Conservation (phyloP, 768 basidiomycete genomes). For the Cyclocybe cylindracea region DNA sequence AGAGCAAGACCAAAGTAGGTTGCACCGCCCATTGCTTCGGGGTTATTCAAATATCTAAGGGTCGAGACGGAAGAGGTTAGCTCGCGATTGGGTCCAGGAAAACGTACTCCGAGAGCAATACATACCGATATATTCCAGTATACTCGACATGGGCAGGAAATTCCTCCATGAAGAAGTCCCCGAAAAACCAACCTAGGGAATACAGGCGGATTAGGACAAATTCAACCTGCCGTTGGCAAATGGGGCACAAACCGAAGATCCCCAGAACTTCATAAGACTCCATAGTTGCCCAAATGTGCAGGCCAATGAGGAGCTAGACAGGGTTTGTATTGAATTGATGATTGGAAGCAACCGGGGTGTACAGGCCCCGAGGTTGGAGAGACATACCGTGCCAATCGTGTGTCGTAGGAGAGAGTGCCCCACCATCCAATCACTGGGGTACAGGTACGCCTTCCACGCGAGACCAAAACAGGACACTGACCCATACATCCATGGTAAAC, state of each 20-base stretch:
- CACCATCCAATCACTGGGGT: conserved; percentile 83
- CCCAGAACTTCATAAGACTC: conserved; percentile 94
- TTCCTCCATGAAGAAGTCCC: conserved; percentile 95
- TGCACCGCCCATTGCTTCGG: conserved; percentile 94
- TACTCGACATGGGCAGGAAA: conserved; percentile 90
- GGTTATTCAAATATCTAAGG: conserved; percentile 85
- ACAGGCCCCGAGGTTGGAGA: background rate
- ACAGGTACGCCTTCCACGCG: conserved; percentile 87
- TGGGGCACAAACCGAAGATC: conserved; percentile 69
- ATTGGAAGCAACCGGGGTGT: background rate
- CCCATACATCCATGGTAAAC: conserved; percentile 4
- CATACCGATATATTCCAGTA: conserved; percentile 92
- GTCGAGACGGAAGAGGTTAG: background rate
- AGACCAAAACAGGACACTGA: conserved; percentile 84
- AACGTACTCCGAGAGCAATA: background rate
- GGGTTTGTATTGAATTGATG: conserved; percentile 5
- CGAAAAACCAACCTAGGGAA: conserved; percentile 91
- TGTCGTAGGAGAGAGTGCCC: conserved; percentile 87
- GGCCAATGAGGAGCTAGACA: conserved; percentile 70
- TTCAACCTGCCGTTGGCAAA: background rate
- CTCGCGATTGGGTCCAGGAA: background rate
- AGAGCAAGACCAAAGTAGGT: conserved; percentile 93
- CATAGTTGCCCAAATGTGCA: conserved; percentile 90
- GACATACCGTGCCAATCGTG: conserved; percentile 80
- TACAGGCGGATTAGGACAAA: background rate